Percentiles rank a stretch among this genome's conserved stretches.
phyloP scores from a whole-genome alignment of 1,139 yeast species.

The Debaryomyces subglobosus region DNA sequence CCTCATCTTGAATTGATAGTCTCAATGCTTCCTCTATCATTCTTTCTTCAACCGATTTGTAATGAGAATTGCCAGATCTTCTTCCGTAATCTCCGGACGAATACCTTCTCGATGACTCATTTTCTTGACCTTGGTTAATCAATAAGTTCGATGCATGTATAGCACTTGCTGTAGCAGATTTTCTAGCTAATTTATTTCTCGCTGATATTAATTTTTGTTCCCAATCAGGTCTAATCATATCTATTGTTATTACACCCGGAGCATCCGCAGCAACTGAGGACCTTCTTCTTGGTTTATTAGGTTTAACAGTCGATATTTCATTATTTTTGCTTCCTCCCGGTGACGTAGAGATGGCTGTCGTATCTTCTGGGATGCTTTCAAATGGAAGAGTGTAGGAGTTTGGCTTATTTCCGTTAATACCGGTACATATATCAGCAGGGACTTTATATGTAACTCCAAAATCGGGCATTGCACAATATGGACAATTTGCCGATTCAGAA shows the following conservation, averaged over 20 bases:
- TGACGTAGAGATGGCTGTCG: conserved; percentile 16
- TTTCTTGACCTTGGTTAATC: conserved; percentile 33
- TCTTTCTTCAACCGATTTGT: conserved; percentile 59
- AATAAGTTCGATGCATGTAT: conserved; percentile 80
- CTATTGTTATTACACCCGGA: conserved; percentile 73
- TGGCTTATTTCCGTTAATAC: conserved; percentile 52
- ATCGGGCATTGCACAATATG: conserved; percentile 87
- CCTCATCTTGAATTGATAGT: conserved; percentile 71
- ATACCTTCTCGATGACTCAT: conserved; percentile 17
- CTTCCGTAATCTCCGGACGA: conserved; percentile 13
- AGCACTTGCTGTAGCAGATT: conserved; percentile 93
- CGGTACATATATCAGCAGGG: conserved; percentile 56
- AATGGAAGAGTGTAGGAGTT: conserved; percentile 27
- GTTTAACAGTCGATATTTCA: neutral
- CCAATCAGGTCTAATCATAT: conserved; percentile 92
- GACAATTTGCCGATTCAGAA: conserved; percentile 89
- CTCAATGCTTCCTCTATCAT: conserved; percentile 87
- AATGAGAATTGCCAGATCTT: conserved; percentile 18
- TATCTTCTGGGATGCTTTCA: conserved; percentile 15
- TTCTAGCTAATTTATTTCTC: conserved; percentile 74
- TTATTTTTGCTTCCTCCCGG: conserved; percentile 7
- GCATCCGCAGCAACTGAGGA: conserved; percentile 61
- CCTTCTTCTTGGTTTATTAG: conserved; percentile 27
- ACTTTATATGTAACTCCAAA: conserved; percentile 84
- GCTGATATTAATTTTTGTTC: conserved; percentile 71